Conservation (phyloP, 179 eudicot genomes). For the Drosera spatulata region DNA sequence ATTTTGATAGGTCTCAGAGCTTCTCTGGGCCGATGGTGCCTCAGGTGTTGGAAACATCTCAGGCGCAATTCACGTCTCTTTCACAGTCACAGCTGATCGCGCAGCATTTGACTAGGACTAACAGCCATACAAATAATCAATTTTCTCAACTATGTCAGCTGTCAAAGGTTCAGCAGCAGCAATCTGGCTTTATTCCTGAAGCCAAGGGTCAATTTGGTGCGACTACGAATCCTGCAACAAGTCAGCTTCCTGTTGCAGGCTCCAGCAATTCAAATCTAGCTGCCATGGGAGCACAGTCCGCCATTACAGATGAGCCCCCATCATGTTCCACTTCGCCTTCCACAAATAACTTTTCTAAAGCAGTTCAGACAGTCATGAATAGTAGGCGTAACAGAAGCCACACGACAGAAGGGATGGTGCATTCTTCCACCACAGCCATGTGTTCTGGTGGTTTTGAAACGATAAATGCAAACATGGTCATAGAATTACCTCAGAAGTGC, state of each 20-base stretch:
- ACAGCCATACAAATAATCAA: slow-evolving; percentile 25
- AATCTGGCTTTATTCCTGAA: slow-evolving; percentile 33
- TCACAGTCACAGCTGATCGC: slow-evolving; percentile 38
- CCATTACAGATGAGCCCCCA: slow-evolving; percentile 60
- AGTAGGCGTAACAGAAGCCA: slow-evolving; percentile 29
- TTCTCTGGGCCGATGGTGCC: slow-evolving; percentile 46
- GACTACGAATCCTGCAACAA: slow-evolving; percentile 19
- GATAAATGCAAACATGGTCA: slow-evolving; percentile 25
- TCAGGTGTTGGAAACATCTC: slow-evolving; percentile 41
- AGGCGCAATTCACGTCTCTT: slow-evolving; percentile 18
- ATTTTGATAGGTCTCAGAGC: slow-evolving; percentile 40
- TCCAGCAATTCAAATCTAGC: slow-evolving; percentile 36
- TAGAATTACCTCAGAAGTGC: slow-evolving; percentile 43
- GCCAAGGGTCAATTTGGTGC: slow-evolving; percentile 31
- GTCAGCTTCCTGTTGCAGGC: slow-evolving; percentile 38
- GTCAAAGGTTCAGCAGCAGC: slow-evolving; percentile 43
- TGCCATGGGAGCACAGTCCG: slow-evolving; percentile 49
- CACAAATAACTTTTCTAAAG: slow-evolving; percentile 46
- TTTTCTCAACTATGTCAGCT: slow-evolving; percentile 43
- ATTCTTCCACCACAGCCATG: slow-evolving; percentile 29
- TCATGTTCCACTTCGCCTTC: slow-evolving; percentile 91
- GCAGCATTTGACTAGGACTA: slow-evolving; percentile 43
- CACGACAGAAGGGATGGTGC: slow-evolving; percentile 33
- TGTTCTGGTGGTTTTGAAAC: slow-evolving; percentile 42
- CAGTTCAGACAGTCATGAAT: slow-evolving; percentile 29